phyloP scores from a whole-genome alignment of 306 rosid species.

The Pueraria montana region DNA sequence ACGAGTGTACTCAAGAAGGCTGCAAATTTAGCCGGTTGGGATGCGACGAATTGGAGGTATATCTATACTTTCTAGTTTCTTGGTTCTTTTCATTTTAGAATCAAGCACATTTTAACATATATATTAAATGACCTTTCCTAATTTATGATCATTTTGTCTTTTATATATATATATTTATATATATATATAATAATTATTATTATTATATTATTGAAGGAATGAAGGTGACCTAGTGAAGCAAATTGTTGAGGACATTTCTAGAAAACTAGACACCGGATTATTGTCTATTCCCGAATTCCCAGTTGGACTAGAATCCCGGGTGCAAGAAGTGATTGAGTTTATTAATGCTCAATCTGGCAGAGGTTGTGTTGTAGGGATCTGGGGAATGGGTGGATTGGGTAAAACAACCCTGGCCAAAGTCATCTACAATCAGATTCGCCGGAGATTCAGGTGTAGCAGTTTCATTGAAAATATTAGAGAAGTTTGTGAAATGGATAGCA shows the following conservation, averaged over 20 bases:
- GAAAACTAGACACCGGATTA: neutral
- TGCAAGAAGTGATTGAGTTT: neutral
- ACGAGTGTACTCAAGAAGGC: too few relatives aligned
- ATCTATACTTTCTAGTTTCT: too few relatives aligned
- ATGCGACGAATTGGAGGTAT: too few relatives aligned
- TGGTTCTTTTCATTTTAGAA: too few relatives aligned
- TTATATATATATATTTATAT: too few relatives aligned
- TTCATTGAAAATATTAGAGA: neutral
- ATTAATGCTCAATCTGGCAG: neutral
- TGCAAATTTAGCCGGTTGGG: too few relatives aligned
- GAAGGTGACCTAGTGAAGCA: neutral
- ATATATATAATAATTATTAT: too few relatives aligned
- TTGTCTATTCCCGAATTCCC: neutral
- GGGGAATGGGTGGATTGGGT: conserved; percentile 23
- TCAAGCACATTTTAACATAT: too few relatives aligned
- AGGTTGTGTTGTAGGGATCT: conserved; percentile 1
- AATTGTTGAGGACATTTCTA: neutral
- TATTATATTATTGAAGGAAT: too few relatives aligned
- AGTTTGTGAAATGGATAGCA: too few relatives aligned
- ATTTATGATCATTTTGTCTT: too few relatives aligned
- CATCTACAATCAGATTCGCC: neutral
- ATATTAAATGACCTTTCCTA: too few relatives aligned
- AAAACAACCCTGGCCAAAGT: conserved; percentile 13
- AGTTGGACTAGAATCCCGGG: neutral
- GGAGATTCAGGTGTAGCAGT: neutral